Evolutionary conservation across 2,329 filamentous ascomycete genomes (phyloP).

Genomic region (Ophiostoma perfectum): DNA sequence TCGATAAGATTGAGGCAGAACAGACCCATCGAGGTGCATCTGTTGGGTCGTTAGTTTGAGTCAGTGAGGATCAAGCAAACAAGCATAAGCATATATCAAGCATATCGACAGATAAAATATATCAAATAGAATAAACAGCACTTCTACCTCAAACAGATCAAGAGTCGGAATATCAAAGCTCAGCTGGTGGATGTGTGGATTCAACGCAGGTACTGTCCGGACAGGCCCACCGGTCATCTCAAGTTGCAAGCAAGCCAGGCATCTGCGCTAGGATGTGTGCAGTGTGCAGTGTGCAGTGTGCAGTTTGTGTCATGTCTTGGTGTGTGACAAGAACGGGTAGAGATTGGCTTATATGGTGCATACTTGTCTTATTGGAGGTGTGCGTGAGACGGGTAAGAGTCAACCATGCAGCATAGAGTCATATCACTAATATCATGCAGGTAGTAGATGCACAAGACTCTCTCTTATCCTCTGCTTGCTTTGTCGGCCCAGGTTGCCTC

Average conservation of each 20-base stretch:
- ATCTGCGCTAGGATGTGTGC: background rate
- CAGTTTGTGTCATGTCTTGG: no score
- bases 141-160: background rate
- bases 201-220: constrained; percentile 5
- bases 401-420: background rate
- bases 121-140: background rate
- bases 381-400: background rate
- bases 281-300: background rate
- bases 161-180: background rate
- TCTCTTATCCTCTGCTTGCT: background rate
- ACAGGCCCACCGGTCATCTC: background rate
- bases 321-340: constrained; percentile 4
- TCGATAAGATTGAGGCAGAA: background rate
- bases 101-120: background rate
- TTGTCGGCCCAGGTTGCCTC: background rate
- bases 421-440: background rate
- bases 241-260: background rate
- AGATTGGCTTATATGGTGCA: background rate
- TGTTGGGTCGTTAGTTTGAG: background rate
- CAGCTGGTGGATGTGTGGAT: background rate
- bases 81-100: background rate
- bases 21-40: constrained; percentile 5
- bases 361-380: background rate
- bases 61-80: background rate
- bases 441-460: background rate